A percentile compares a stretch with the other conserved stretches of the same genome.
Evolutionary conservation across 139 green algal genomes (phyloP).

Genomic region (Auxenochlorella pyrenoidosa): DNA sequence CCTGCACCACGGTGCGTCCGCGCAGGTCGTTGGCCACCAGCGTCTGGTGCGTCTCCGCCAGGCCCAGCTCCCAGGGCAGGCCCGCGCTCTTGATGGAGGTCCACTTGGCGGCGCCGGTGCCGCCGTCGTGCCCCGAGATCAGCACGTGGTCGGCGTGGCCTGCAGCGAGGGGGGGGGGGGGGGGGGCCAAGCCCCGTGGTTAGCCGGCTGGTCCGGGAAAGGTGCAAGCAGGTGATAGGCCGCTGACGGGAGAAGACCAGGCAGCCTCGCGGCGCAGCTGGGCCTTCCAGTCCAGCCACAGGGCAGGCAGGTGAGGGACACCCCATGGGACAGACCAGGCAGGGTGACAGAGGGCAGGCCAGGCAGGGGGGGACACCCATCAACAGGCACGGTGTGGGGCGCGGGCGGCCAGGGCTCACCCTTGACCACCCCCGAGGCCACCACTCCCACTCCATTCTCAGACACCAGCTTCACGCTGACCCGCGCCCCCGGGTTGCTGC

Average conservation of each 20-base stretch:
- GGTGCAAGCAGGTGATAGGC: too few relatives aligned
- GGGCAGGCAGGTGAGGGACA: too few relatives aligned
- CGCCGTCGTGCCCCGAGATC: constrained; percentile 94
- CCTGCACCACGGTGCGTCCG: constrained; percentile 84
- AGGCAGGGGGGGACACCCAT: background rate
- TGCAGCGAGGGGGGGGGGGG: background rate
- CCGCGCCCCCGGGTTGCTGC: constrained; percentile 67
- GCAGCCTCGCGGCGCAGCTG: too few relatives aligned
- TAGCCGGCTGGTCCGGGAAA: too few relatives aligned
- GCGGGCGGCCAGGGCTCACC: constrained; percentile 1
- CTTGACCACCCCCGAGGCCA: constrained; percentile 89
- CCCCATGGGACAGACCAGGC: background rate
- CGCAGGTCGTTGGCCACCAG: constrained; percentile 97
- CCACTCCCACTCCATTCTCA: constrained; percentile 94
- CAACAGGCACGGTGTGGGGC: background rate
- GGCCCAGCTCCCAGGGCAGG: constrained; percentile 94
- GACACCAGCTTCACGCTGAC: constrained; percentile 95
- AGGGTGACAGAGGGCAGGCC: background rate
- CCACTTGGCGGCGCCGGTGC: constrained; percentile 88
- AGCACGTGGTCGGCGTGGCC: constrained; percentile 97
- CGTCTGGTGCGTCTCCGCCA: constrained; percentile 96
- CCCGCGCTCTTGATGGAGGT: constrained; percentile 84
- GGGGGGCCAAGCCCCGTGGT: background rate
- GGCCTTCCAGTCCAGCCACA: too few relatives aligned
- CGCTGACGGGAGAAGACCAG: too few relatives aligned